Evolutionary conservation across 805 yeast species (phyloP), one percentile per base, ranked within the genome.

Genomic region (Wilhelminamyces savonicus): DNA sequence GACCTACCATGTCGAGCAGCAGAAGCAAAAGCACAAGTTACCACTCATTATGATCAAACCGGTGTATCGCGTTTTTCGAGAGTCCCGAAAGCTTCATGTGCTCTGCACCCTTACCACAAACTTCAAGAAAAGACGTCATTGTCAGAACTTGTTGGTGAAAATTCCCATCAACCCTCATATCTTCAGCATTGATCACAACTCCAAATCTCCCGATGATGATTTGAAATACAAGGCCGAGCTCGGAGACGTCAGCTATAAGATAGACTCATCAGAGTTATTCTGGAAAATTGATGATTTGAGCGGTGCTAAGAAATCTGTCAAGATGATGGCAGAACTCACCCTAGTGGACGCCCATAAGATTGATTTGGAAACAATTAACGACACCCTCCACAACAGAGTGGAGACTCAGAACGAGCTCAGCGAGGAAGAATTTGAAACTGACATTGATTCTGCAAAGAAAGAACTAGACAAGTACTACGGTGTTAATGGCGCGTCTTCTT

Each of bases 201-300:
- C n/a, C n/a, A n/a, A n/a, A n/a, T n/a, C n/a, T n/a, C n/a, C n/a
- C n/a, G 19, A 39, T 4, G 66, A 75, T 40, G 59, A 71, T 3
- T 74, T 88, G 14, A 74, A 76, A 41, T 85, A 76, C 54, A 83
- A 80, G 44, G 67, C 92, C 4, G 78, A 78, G 40, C 41, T 68
- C 20, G 97, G 97, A 1, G 67, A 68, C 22, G 92, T 84, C 1
- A 59, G 71, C 8, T 83, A 78, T 50, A 77, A 78, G 34, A 68
- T 92, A 5, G 90, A 86, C 39, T 67, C 73, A 25, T 73, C 80
- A 19, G 75, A 74, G 31, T 55, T 88, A 2, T 52, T 79, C 2
- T 88, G 97, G 97, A 69, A 70, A 25, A 67, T 87, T 12, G 75
- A 71, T 4, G 64, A 77, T 13, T 54, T 85, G 32, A 75, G 74